Evolutionary conservation across 345 rosid genomes (phyloP).

Genomic region (Populus deltoides): DNA sequence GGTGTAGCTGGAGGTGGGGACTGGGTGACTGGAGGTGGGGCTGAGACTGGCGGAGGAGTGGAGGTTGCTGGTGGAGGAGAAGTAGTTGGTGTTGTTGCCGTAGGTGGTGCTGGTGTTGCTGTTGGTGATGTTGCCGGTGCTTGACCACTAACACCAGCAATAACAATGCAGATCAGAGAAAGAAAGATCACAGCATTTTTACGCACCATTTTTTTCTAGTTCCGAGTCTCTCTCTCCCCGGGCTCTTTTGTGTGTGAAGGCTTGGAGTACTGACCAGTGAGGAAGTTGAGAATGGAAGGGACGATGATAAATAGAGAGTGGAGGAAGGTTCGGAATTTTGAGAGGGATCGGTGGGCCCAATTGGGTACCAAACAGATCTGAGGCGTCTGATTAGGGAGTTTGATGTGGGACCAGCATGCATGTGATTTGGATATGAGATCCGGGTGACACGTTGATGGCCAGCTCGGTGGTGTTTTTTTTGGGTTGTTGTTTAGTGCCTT

Average conservation of each 20-base stretch:
- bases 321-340: not conserved
- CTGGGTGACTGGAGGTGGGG: constrained; percentile 42
- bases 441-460: not conserved
- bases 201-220: constrained; percentile 1
- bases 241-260: not conserved
- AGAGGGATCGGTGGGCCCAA: constrained; percentile 1
- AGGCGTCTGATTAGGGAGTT: not conserved
- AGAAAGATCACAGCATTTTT: not conserved
- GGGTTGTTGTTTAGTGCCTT: too few species aligned
- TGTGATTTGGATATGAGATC: constrained; percentile 3
- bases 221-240: not conserved
- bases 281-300: not conserved
- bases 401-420: not conserved
- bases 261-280: not conserved
- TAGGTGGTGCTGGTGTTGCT: constrained; percentile 7
- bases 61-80: constrained; percentile 16
- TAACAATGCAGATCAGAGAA: constrained; percentile 20
- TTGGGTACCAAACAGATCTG: constrained; percentile 13
- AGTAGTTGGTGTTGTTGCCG: constrained; percentile 4
- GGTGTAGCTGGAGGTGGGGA: constrained; percentile 52
- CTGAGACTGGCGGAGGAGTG: constrained; percentile 35
- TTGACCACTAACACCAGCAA: constrained; percentile 10
- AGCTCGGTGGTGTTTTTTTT: not conserved
- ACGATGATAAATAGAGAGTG: constrained; percentile 6
- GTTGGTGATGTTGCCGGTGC: constrained; percentile 20